Base-by-base conservation (phyloP, 192 early-diverging fungal genomes). In the Entomortierella beljakovae region DNA sequence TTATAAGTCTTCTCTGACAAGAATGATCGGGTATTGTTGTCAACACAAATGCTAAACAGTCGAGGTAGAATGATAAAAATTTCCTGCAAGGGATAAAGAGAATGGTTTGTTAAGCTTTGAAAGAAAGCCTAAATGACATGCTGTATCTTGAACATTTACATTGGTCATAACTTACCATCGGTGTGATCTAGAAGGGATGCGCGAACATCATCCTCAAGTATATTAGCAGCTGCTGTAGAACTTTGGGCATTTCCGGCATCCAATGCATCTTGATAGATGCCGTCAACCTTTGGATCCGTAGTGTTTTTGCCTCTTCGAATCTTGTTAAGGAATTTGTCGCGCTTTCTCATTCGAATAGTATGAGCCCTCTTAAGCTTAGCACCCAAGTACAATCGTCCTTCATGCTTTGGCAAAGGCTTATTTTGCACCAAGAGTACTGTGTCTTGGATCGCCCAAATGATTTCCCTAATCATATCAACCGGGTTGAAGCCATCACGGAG, bases 401-500 rank as follows among this genome's bases (percentile, higher is more conserved):
- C 75, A 2, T 68, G 43, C 13, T 65, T 31, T 52, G 66, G 75
- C 31, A 79, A 37, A 7, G 67, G 61, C 31, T 64, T 57, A 3
- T 56, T 55, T 28, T 64, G 68, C 25, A 79, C 32, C 18, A 79
- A 29, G 5, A 79, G 62, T 8, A 57, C 38, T 9, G 57, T 70
- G 32, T 79, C 75, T 4, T 51, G 40, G 43, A 61, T 64, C 0
- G 75, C 75, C 75, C 75, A 79, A 18, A 79, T 20, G 15, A 79
- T 53, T 55, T 82, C 81, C 1, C 81, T 66, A 9, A 75, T 18
- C 56, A 82, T 61, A 25, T 82, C 81, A 7, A 82, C n/a, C 2
- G 81, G 81, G 55, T 82, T 82, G 28, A 82, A 74, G 0, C 61
- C 69, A 38, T 82, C 81, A 33, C 29, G n/a, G 3, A 82, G 34